phyloP scores from a whole-genome alignment of 805 yeast species.

The Brettanomyces naardenensis region DNA sequence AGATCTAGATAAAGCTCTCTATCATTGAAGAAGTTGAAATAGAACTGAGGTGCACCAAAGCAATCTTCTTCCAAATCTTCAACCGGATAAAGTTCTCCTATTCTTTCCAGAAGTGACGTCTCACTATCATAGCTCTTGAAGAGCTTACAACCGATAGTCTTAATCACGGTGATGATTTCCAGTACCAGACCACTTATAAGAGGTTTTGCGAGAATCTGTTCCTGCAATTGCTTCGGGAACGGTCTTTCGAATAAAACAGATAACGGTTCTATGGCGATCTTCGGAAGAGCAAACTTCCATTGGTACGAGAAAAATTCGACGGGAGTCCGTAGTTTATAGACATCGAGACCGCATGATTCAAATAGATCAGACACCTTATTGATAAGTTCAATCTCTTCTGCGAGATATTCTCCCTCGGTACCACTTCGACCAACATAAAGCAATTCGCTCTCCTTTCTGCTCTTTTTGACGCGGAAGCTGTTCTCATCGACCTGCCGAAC shows the following conservation, averaged over 20 bases:
- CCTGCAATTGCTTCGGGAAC: constrained; percentile 46
- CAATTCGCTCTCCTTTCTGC: constrained; percentile 36
- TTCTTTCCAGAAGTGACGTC: constrained; percentile 43
- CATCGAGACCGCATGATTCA: constrained; percentile 34
- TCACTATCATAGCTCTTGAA: constrained; percentile 67
- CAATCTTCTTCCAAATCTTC: constrained; percentile 22
- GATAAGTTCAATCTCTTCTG: constrained; percentile 31
- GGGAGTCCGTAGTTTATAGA: constrained; percentile 42
- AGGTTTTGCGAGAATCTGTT: constrained; percentile 79
- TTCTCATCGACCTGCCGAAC: constrained; percentile 32
- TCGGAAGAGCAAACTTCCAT: constrained; percentile 80
- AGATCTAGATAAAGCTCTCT: constrained; percentile 63
- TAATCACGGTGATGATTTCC: constrained; percentile 67
- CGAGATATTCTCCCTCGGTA: constrained; percentile 34
- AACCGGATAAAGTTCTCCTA: constrained; percentile 39
- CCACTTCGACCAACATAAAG: constrained; percentile 36
- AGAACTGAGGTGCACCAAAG: constrained; percentile 47
- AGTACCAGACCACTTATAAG: constrained; percentile 69
- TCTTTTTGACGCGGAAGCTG: constrained; percentile 27
- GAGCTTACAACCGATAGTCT: constrained; percentile 69
- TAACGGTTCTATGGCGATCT: constrained; percentile 70
- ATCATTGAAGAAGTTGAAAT: constrained; percentile 56
- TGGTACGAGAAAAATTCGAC: constrained; percentile 63
- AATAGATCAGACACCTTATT: constrained; percentile 30
- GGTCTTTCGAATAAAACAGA: constrained; percentile 67